Percentiles rank a stretch among this genome's conserved stretches.
These are phyloP conservation scores for Chenopodium berlandieri DNA, from an alignment of 148 eudicot species.

Conservation along the genomic window DNA sequence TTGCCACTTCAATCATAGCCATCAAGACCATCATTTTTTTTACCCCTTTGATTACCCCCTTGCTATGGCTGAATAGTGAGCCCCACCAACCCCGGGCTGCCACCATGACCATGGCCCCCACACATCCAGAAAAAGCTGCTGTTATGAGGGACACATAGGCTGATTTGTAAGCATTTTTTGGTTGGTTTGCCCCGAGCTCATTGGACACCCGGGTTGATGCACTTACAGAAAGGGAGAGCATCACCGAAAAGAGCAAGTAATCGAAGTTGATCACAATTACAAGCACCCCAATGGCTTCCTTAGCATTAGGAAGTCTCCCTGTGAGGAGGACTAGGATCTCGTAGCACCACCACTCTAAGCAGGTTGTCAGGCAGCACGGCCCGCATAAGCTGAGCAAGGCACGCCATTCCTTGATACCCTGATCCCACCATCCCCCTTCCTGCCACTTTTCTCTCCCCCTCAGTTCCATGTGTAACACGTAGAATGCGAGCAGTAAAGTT, in stretches of 20 bases:
- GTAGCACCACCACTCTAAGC: slow-evolving; percentile 93
- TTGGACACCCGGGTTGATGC: slow-evolving; percentile 81
- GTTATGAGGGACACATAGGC: slow-evolving; percentile 46
- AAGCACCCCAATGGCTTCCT: slow-evolving; percentile 54
- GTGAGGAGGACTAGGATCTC: slow-evolving; percentile 71
- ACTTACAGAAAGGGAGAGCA: slow-evolving; percentile 65
- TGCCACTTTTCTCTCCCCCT: slow-evolving; percentile 54
- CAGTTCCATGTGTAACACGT: slow-evolving; percentile 40
- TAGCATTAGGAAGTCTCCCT: slow-evolving; percentile 54
- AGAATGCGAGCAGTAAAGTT: slow-evolving; percentile 31
- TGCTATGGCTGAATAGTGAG: slow-evolving; percentile 50
- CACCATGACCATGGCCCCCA: slow-evolving; percentile 48
- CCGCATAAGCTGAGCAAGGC: slow-evolving; percentile 49
- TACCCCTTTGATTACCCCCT: slow-evolving; percentile 46
- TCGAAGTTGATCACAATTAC: slow-evolving; percentile 85
- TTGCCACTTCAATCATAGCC: slow-evolving; percentile 66
- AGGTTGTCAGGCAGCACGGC: slow-evolving; percentile 74
- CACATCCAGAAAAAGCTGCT: slow-evolving; percentile 41
- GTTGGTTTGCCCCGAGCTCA: slow-evolving; percentile 65
- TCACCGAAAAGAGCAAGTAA: slow-evolving; percentile 66
- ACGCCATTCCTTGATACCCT: slow-evolving; percentile 51
- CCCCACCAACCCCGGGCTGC: slow-evolving; percentile 60
- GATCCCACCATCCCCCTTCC: slow-evolving; percentile 79
- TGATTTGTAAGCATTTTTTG: slow-evolving; percentile 43
- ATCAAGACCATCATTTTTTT: slow-evolving; percentile 61